Percentiles rank a stretch among this genome's conserved stretches.
Conservation (phyloP, 2,329 filamentous ascomycete species). For the Talaromyces sp. region DNA sequence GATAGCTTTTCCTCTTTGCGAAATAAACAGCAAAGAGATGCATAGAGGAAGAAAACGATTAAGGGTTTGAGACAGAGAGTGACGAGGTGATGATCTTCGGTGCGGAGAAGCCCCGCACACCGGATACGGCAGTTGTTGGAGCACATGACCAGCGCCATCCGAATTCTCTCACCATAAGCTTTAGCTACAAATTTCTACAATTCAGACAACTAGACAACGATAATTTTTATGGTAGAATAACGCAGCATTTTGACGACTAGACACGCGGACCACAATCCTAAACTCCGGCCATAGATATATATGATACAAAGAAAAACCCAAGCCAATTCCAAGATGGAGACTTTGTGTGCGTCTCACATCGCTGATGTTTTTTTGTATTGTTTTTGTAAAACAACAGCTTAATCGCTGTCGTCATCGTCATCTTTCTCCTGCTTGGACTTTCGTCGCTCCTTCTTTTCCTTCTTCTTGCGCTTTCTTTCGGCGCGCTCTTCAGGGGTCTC, state of each 20-base stretch:
- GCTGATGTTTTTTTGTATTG: not conserved
- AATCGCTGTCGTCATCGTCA: conserved; percentile 53
- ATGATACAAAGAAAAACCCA: conserved; percentile 34
- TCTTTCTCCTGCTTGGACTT: conserved; percentile 78
- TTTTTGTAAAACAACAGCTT: conserved; percentile 15
- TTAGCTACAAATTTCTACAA: not conserved
- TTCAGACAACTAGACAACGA: not conserved
- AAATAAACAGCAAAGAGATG: not conserved
- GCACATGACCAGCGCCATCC: not conserved
- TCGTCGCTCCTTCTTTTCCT: conserved; percentile 61
- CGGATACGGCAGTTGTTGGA: not conserved
- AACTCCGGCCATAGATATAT: conserved; percentile 32
- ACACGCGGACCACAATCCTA: conserved; percentile 21
- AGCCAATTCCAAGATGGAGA: not conserved
- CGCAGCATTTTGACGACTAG: conserved; percentile 1
- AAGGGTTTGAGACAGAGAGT: not conserved
- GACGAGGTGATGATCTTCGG: not conserved
- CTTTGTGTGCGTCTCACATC: not conserved
- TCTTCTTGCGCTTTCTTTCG: conserved; percentile 47
- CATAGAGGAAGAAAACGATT: not conserved
- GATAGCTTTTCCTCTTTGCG: not conserved
- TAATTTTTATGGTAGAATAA: not conserved
- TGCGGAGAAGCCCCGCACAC: conserved; percentile 1
- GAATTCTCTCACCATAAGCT: not conserved
- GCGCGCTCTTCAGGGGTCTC: conserved; percentile 45